A percentile compares a stretch with the other conserved stretches of the same genome.
Conservation (phyloP, 2,329 filamentous ascomycete genomes). For the Chaetoscypha palmicola region DNA sequence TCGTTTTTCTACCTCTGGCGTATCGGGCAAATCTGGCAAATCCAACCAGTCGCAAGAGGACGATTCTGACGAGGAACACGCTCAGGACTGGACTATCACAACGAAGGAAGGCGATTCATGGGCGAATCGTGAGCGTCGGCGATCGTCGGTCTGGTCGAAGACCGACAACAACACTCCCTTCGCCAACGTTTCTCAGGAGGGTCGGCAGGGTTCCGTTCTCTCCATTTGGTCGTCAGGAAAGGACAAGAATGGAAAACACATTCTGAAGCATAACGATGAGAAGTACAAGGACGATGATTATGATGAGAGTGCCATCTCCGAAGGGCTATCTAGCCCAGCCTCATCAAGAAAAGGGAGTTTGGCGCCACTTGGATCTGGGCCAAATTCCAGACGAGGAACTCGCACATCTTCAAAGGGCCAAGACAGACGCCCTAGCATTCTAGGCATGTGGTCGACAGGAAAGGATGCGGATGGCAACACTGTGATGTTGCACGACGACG, state of each 20-base stretch:
- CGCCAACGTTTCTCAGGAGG: neutral
- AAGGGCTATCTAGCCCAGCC: neutral
- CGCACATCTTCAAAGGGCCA: neutral
- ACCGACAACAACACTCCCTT: conserved; percentile 5
- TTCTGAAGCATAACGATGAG: conserved; percentile 7
- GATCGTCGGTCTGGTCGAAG: conserved; percentile 4
- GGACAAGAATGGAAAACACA: conserved; percentile 3
- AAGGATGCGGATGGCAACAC: conserved; percentile 5
- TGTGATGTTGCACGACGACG: conserved; percentile 7
- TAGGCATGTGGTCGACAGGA: conserved; percentile 4
- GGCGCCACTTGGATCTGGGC: neutral
- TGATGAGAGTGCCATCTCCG: conserved; percentile 1
- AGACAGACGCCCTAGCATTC: conserved; percentile 7
- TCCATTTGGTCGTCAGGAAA: conserved; percentile 5
- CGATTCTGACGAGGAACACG: conserved; percentile 5
- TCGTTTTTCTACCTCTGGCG: conserved; percentile 2
- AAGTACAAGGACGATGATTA: neutral
- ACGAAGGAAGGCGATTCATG: conserved; percentile 7
- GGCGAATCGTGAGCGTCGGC: conserved; percentile 6
- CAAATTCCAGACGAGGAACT: neutral
- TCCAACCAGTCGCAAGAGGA: neutral
- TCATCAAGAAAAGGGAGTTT: neutral
- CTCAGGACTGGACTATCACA: conserved; percentile 8
- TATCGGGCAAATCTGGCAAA: neutral
- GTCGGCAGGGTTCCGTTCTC: conserved; percentile 5